Percentiles rank a stretch among this genome's conserved stretches.
These are phyloP conservation scores for Colletotrichum lentis DNA, from an alignment of 2,329 filamentous ascomycete genomes.

Conservation along the genomic window DNA sequence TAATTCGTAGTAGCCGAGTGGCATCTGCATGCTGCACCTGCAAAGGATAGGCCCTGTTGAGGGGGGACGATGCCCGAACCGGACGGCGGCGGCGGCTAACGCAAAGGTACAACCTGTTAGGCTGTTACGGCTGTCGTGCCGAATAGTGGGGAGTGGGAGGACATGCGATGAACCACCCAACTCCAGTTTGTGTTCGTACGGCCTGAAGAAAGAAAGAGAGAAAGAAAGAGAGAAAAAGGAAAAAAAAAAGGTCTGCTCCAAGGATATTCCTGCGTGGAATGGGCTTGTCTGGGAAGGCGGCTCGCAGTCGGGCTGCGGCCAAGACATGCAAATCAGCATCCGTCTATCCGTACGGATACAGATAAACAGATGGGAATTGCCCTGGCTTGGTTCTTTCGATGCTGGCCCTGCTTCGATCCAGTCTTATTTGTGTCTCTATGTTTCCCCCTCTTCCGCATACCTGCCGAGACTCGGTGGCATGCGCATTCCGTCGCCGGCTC, in stretches of 20 bases:
- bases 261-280: slow-evolving; percentile 32
- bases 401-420: neutral
- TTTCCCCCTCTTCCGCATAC: neutral
- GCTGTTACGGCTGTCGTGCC: neutral
- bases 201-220: slow-evolving; percentile 21
- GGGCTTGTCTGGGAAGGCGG: slow-evolving; percentile 15
- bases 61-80: neutral
- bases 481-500: neutral
- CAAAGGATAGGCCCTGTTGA: neutral
- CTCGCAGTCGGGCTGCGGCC: slow-evolving; percentile 1
- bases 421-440: neutral
- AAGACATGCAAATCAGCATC: slow-evolving; percentile 26
- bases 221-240: too few species aligned
- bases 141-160: neutral
- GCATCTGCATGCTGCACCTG: neutral
- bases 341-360: too few species aligned
- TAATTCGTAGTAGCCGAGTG: neutral
- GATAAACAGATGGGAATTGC: slow-evolving; percentile 13
- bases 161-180: slow-evolving; percentile 26
- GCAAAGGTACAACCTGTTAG: slow-evolving; percentile 21
- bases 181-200: neutral
- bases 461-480: slow-evolving; percentile 15
- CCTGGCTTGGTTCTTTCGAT: slow-evolving; percentile 15
- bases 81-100: slow-evolving; percentile 13
- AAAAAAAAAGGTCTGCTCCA: slow-evolving; percentile 6